Base-by-base conservation (phyloP, 257 asterid species). In the Nicotiana sylvestris region DNA sequence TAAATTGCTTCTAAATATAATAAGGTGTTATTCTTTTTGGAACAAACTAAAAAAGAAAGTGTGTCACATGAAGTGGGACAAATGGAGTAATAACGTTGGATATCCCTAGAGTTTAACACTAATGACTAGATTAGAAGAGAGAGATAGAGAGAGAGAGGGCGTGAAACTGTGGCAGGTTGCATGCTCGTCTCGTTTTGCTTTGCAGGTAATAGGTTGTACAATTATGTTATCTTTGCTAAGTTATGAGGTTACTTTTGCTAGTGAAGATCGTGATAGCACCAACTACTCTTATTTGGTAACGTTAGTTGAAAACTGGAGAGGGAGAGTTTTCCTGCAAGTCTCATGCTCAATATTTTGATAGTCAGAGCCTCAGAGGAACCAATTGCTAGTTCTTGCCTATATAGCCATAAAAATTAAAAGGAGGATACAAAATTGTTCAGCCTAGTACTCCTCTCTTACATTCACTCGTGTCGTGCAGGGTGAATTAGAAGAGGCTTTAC, bases 401-500 rank as follows among this genome's bases (percentile, higher is more conserved):
- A 56, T 27, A 43, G 17, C 9, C 13, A 5, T 11, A 25, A 21
- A 12, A 15, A 53, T 30, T 30, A 53, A 16, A 29, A n/a, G 37
- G 6, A 37, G 32, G 18, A 27, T n/a, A 21, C 9, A 64, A 57
- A 43, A 15, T 16, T 27, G 27, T 81, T 64, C 49, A 10, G 46
- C 49, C 29, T 33, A 21, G 57, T 39, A 11, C 21, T 81, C 39
- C 27, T 61, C 18, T 72, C 60, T 67, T 5, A 37, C 18, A 17
- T 76, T 62, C 49, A n/a, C 82, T 58, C 39, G 37, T 72, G 83
- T 72, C 76, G 16, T 88, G 88, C 89, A 95, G 99, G 99, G 99
- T 62, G 89, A 96, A 49, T 88, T 96, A 72, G 93, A 88, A 82
- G 92, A 91, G 92, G 99, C 98, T 32, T 66, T 94, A 87, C 88